These are phyloP conservation scores for Moesziomyces parantarcticus DNA, from an alignment of 1,284 basidiomycete species.

Conservation along the genomic window DNA sequence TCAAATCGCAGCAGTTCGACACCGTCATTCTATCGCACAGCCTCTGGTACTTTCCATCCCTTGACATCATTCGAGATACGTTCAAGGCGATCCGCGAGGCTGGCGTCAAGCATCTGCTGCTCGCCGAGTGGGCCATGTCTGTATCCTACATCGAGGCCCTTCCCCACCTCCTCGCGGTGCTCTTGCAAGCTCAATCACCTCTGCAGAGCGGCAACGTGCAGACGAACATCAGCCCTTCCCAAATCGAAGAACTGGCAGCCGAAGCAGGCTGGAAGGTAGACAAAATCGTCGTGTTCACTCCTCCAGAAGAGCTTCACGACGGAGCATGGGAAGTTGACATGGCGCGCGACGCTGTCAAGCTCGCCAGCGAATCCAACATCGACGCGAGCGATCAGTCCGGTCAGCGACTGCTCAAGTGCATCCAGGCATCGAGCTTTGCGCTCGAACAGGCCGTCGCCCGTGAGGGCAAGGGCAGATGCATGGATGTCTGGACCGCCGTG, in stretches of 20 bases:
- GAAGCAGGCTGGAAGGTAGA: constrained; percentile 23
- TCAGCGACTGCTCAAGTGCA: constrained; percentile 11
- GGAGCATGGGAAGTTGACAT: constrained; percentile 24
- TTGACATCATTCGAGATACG: constrained; percentile 4
- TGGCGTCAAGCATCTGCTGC: constrained; percentile 22
- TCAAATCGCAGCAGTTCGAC: constrained; percentile 3
- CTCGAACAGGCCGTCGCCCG: constrained; percentile 13
- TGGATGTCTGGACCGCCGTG: constrained; percentile 38
- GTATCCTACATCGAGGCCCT: constrained; percentile 21
- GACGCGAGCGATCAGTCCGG: background rate
- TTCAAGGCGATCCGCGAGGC: constrained; percentile 15
- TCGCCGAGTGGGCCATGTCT: constrained; percentile 31
- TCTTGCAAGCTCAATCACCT: constrained; percentile 27
- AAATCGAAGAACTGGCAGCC: constrained; percentile 8
- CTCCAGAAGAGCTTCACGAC: constrained; percentile 17
- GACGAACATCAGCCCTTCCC: constrained; percentile 11
- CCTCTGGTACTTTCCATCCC: constrained; percentile 30
- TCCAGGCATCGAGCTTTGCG: constrained; percentile 20
- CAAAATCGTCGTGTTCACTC: constrained; percentile 13
- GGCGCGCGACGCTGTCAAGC: constrained; percentile 17
- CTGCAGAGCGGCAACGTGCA: constrained; percentile 16
- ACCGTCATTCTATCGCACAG: constrained; percentile 24
- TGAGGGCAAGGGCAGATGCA: constrained; percentile 14
- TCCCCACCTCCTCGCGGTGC: constrained; percentile 21
- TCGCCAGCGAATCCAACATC: background rate